Base-by-base conservation (phyloP, 2,329 filamentous ascomycete species). In the Lachnellula cervina region DNA sequence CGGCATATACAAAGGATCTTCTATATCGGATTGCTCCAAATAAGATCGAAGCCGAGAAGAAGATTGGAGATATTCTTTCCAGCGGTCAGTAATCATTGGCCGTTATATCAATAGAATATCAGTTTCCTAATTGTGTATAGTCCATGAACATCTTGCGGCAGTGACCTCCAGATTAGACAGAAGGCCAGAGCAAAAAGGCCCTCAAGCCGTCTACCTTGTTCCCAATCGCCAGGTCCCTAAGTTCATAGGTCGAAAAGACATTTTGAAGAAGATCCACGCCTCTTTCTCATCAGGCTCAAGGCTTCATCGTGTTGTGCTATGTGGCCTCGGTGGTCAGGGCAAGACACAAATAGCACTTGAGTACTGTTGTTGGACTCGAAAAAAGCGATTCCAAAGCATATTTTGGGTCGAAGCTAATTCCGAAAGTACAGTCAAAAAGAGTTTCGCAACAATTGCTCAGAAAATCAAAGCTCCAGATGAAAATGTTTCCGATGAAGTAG, bases 1-100 rank as follows among this genome's bases (percentile, higher is more conserved):
- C 61, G 23, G 61, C 57, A 54, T 68, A 64, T 52, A 52, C 65
- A 23, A 64, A 64, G 32, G 62, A 62, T 37, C 54, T 68, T 37
- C 51, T 68, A 56, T 4, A 32, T 13, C 28, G 28, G 28, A 32
- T 32, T 32, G 28, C 28, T 11, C 28, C 28, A 9, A 32, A 32
- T 32, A 32, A 32, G 9, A 32, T 32, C 8, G 28, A 32, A 32
- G 28, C 28, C 9, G 28, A 32, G 28, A 32, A 32, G 28, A 32
- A 32, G 28, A 32, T 32, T 11, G 28, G 28, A 11, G 28, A 32
- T 32, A 9, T 32, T 32, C 28, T 32, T 32, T 32, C 28, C 4
- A 32, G 28, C 13, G 28, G 28, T 32, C 28, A 32, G 28, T 32
- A 32, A 32, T 3, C 28, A 9, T 32, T 32, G 28, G 28, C 28